Conservation (phyloP, 768 basidiomycete species). For the Pluteus cervinus region DNA sequence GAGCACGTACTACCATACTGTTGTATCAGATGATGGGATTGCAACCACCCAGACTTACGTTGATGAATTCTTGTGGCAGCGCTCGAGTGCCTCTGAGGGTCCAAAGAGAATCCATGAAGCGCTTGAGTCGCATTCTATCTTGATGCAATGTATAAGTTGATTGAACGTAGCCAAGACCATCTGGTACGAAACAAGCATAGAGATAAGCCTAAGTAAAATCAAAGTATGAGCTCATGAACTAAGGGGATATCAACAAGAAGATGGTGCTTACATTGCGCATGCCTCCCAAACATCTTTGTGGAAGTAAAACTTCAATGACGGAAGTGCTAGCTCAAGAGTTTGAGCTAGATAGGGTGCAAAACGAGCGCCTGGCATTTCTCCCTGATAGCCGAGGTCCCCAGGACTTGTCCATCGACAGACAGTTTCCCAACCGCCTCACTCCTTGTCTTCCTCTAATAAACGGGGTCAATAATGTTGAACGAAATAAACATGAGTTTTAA, state of each 20-base stretch:
- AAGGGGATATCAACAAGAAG: background rate
- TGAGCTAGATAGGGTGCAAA: conserved; percentile 72
- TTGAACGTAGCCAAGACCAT: conserved; percentile 66
- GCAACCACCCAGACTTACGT: too few relatives aligned
- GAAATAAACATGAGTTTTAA: background rate
- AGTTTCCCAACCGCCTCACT: conserved; percentile 74
- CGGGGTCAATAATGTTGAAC: conserved; percentile 1
- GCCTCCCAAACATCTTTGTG: conserved; percentile 83
- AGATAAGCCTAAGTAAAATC: conserved; percentile 47
- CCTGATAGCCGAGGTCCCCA: conserved; percentile 75
- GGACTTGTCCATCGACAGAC: conserved; percentile 70
- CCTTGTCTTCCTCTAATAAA: conserved; percentile 41
- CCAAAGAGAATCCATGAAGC: conserved; percentile 53
- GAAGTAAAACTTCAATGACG: conserved; percentile 68
- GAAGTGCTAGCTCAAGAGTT: conserved; percentile 64
- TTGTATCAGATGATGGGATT: too few relatives aligned
- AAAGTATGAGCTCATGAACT: background rate
- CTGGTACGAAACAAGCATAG: conserved; percentile 57
- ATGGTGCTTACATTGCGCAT: conserved; percentile 53
- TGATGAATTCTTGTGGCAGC: conserved; percentile 46
- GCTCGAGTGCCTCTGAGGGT: conserved; percentile 50
- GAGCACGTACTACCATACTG: too few relatives aligned
- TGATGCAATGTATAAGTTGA: conserved; percentile 57
- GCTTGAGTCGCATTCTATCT: conserved; percentile 62
- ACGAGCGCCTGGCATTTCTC: conserved; percentile 76